Evolutionary conservation across 805 yeast genomes (phyloP), one percentile per base, ranked within the genome.

Genomic region (Saccharomycopsis babjevae): DNA sequence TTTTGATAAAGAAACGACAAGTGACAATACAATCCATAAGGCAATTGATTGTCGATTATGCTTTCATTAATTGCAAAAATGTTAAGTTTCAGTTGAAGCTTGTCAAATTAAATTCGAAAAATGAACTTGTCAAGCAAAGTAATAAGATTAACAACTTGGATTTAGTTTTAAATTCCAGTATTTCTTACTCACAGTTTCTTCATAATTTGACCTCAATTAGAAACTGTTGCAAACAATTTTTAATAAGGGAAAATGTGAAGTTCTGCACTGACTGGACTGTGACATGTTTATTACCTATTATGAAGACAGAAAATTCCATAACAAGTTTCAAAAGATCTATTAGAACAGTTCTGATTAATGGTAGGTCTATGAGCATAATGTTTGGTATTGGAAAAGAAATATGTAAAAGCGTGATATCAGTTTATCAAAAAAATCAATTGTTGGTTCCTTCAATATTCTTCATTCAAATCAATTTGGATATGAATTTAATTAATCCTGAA

Each of bases 381-480:
- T 62, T 74, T 13, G 66, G 63, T 10, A 65, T 76, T 38, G 80
- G 79, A 0, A 71, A 70, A 56, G 20, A 62, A 0, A 39, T 77
- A 1, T 60, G 61, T 0, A 69, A 66, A 50, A 13, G 65, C 3
- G 13, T 77, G 1, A 69, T 60, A 16, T 62, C 65, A 5, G 43
- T 67, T 0, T 77, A 73, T 57, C 54, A 62, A 3, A 62, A 65
- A 5, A 58, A 63, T n/a, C 57, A 63, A 30, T 56, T 74, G 2
- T 50, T 71, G 4, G 60, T 64, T 0, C 79, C 79, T 0, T 62
- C 58, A 1, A 60, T 67, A 6, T 78, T 81, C 80, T 69, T 61
- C 58, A n/a, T 76, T 1, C 62, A 68, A 25, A n/a, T 77, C 0
- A 60, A 71, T 32, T 60, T 60, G 25, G 38, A 56, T 5, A n/a